Base-by-base conservation (phyloP, 2,329 filamentous ascomycete species). In the Arthrobotrys sinensis region DNA sequence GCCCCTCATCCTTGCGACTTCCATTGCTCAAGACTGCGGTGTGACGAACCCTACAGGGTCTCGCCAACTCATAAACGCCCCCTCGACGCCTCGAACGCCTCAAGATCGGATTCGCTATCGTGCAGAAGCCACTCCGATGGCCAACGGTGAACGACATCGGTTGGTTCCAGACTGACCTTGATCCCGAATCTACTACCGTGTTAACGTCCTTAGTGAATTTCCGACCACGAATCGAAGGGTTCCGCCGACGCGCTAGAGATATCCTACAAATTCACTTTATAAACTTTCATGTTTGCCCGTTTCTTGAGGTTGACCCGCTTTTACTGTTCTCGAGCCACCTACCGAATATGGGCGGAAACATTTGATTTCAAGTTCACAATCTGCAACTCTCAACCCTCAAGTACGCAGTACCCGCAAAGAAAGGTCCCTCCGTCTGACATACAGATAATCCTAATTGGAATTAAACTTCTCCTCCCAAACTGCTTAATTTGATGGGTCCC, bases 51-150 rank as follows among this genome's bases (percentile, higher is more conserved):
- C n/a, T 45, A 45, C n/a, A 45, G 11, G 40, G 50, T 36, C 48
- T 52, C 50, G 50, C 24, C 50, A 52, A 28, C 48, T 28, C 10
- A 3, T 24, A n/a, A 53, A 53, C 24, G 50, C 50, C 28, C 8
- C 50, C 14, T 36, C 24, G 24, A 21, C 52, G 52, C 52, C 52
- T 57, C 28, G 5, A 34, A 53, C 24, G 50, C 50, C 52, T 57
- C 52, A 5, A 34, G 52, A 57, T 57, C 52, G 28, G 14, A 53
- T 53, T 36, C 28, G 52, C 11, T 38, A 38, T 38, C 21, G 2
- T 38, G 52, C 52, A 57, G 52, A 57, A 57, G 52, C 52, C 52
- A 57, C 52, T 40, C 52, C 52, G 52, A 7, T 57, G 34, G n/a
- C 52, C 52, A 57, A 57, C 52, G 52, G 52, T 3, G 16, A 28